These are phyloP conservation scores for Rhizoclosmatium sp. DNA, from an alignment of 192 early-diverging fungal genomes.

Conservation along the genomic window DNA sequence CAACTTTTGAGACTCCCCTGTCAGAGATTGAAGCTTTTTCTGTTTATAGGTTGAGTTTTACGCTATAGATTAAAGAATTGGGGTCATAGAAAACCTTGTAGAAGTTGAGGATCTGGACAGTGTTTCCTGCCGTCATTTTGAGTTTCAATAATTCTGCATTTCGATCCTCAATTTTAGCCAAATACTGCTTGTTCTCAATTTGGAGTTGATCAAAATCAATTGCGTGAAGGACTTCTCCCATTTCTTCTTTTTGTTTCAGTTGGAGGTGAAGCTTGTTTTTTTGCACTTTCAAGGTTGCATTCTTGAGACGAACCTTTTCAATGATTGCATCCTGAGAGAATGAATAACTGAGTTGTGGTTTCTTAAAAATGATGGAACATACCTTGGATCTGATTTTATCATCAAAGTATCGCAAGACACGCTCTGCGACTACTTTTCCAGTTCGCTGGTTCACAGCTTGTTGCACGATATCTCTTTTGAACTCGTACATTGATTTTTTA, in stretches of 20 bases:
- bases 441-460: slow-evolving; percentile 59
- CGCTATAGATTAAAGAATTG: slow-evolving; percentile 1
- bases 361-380: neutral
- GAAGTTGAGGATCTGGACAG: slow-evolving; percentile 63
- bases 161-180: slow-evolving; percentile 69
- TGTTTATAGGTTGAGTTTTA: slow-evolving; percentile 14
- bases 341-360: neutral
- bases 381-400: slow-evolving; percentile 66
- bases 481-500: slow-evolving; percentile 68
- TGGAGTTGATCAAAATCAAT: slow-evolving; percentile 74
- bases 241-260: slow-evolving; percentile 74
- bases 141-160: slow-evolving; percentile 68
- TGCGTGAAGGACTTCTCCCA: slow-evolving; percentile 72
- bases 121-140: slow-evolving; percentile 70
- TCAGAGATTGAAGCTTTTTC: slow-evolving; percentile 59
- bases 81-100: slow-evolving; percentile 54
- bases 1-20: slow-evolving; percentile 52
- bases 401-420: slow-evolving; percentile 65
- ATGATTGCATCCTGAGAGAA: slow-evolving; percentile 59
- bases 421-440: slow-evolving; percentile 64
- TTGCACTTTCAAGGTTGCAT: slow-evolving; percentile 64
- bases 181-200: slow-evolving; percentile 72
- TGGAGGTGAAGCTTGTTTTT: slow-evolving; percentile 71
- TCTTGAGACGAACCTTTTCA: slow-evolving; percentile 68
- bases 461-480: slow-evolving; percentile 62